Evolutionary conservation across 2,329 filamentous ascomycete species (phyloP), one percentile per base, ranked within the genome.

Genomic region (Penicillium vulpinum): DNA sequence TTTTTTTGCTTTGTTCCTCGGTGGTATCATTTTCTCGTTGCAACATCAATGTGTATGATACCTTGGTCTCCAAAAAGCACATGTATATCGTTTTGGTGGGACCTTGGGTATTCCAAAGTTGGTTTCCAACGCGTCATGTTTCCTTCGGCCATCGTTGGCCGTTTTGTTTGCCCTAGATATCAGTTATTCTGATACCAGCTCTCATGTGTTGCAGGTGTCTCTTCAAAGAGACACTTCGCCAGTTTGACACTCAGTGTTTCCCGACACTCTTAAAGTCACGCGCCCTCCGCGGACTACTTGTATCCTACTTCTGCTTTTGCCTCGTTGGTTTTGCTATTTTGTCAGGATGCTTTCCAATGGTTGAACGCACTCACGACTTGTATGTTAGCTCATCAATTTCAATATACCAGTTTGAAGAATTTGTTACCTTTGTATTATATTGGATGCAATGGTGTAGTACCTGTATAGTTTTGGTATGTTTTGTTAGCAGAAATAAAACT

Each of bases 1-100:
- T 63, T 66, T 63, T 59, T 60, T 59, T 64, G 60, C 57, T 54
- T 44, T 60, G 44, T 50, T 51, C 48, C 56, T 51, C 28, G 22
- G 45, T 46, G 41, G 50, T 50, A 46, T 56, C 43, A 39, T 56
- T 56, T 60, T 11, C 49, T 47, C 29, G 36, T 60, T 50, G 35
- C 22, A 40, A 26, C 51, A 52, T 59, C 57, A 44, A 56, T 39
- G 41, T 60, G 56, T 61, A 59, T 50, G 58, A 61, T 56, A 45
- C 35, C 21, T 36, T 56, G 28, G 36, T 45, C 35, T 46, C 29
- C 33, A 38, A 50, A 46, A 41, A 55, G 48, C 22, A 18, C 39
- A 22, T 58, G 54, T 58, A 35, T 52, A 49, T 62, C 36, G 43
- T 45, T 41, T 96, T 95, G 78, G 95, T 89, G 16, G 16, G 47